Evolutionary conservation across 768 basidiomycete species (phyloP).

Genomic region (Paxillus ammoniavirescens): DNA sequence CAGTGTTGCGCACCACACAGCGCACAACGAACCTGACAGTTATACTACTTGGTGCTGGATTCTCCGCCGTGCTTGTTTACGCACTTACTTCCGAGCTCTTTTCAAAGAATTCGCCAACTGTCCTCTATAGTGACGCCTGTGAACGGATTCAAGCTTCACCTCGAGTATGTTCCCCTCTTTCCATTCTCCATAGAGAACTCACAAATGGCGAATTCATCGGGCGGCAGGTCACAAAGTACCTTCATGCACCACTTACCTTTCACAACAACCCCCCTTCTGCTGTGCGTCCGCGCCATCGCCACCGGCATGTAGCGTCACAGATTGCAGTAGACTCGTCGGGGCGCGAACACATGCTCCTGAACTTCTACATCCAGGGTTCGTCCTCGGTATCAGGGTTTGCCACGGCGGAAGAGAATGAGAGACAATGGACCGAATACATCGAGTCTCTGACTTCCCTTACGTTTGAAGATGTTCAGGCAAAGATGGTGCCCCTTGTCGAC

Average conservation of each 20-base stretch:
- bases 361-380: constrained; percentile 74
- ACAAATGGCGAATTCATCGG: background rate
- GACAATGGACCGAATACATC: constrained; percentile 33
- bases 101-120: constrained; percentile 86
- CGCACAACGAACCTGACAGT: constrained; percentile 52
- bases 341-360: constrained; percentile 80
- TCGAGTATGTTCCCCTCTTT: constrained; percentile 33
- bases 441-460: constrained; percentile 53
- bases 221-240: constrained; percentile 62
- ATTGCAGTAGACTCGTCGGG: constrained; percentile 71
- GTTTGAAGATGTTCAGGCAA: constrained; percentile 53
- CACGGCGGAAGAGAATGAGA: constrained; percentile 24
- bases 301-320: constrained; percentile 78
- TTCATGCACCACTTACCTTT: constrained; percentile 67
- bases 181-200: background rate
- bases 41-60: constrained; percentile 73
- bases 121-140: constrained; percentile 65
- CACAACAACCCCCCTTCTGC: constrained; percentile 82
- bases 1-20: constrained; percentile 53
- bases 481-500: constrained; percentile 41
- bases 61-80: constrained; percentile 72
- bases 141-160: constrained; percentile 47
- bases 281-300: constrained; percentile 75
- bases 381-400: constrained; percentile 32
- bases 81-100: constrained; percentile 82